These are phyloP conservation scores for Trichoderma sp. DNA, from an alignment of 2,329 filamentous ascomycete species.

Conservation along the genomic window DNA sequence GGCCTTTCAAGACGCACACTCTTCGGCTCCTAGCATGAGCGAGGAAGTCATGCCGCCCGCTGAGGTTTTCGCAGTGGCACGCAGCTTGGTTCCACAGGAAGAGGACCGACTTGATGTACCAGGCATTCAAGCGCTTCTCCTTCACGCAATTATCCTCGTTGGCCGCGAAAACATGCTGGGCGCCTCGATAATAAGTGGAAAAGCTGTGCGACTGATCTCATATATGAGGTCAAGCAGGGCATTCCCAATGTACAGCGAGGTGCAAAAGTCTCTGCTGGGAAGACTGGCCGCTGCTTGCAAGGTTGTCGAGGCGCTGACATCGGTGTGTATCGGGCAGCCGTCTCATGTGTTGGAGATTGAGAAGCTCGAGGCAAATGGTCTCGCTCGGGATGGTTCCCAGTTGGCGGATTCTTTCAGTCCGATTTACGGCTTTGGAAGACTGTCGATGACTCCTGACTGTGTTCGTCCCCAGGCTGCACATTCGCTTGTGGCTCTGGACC, in stretches of 20 bases:
- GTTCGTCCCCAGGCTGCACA: not conserved
- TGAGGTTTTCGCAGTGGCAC: conserved; percentile 6
- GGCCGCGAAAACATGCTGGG: conserved; percentile 15
- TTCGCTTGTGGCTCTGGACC: not conserved
- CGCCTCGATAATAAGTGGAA: conserved; percentile 7
- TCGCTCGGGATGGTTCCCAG: not conserved
- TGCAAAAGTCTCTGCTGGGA: not conserved
- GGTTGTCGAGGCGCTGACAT: conserved; percentile 7
- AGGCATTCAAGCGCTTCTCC: conserved; percentile 9
- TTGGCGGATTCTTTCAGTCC: conserved; percentile 13
- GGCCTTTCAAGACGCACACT: conserved; percentile 18
- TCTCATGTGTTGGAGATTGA: not conserved
- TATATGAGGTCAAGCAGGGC: not conserved
- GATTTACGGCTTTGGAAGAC: conserved; percentile 12
- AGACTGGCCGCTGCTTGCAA: conserved; percentile 14
- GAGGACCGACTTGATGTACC: conserved; percentile 2
- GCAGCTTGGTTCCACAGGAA: conserved; percentile 11
- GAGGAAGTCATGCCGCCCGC: not conserved
- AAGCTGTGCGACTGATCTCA: not conserved
- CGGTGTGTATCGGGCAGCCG: conserved; percentile 10
- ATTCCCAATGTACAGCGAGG: not conserved
- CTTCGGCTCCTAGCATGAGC: conserved; percentile 2
- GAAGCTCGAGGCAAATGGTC: not conserved
- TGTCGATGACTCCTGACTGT: not conserved
- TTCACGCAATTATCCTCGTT: conserved; percentile 14